phyloP scores from a whole-genome alignment of 2,329 filamentous ascomycete genomes.

The Claviceps digitariae region DNA sequence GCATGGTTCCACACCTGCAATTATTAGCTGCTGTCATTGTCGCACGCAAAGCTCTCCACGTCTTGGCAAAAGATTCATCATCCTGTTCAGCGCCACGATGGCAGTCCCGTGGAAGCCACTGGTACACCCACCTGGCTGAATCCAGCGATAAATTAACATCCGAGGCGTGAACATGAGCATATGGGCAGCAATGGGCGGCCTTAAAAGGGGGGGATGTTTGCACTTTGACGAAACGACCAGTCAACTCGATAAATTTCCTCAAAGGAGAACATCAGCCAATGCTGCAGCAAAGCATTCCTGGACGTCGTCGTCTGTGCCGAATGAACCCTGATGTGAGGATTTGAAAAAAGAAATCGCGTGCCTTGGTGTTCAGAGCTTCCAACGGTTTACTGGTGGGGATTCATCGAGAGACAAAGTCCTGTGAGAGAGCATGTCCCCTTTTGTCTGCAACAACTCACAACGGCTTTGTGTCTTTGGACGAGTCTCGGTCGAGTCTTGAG shows the following conservation, averaged over 20 bases:
- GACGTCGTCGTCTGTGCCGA: too few relatives aligned
- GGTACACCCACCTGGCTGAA: not conserved
- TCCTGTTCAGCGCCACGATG: too few relatives aligned
- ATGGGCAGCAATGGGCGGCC: not conserved
- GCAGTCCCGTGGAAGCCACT: too few relatives aligned
- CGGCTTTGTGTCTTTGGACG: too few relatives aligned
- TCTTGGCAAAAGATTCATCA: not conserved
- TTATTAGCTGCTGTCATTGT: not conserved
- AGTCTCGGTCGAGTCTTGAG: too few relatives aligned
- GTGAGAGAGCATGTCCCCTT: too few relatives aligned
- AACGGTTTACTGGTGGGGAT: not conserved
- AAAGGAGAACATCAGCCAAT: not conserved
- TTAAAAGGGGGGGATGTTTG: too few relatives aligned
- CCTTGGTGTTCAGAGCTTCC: not conserved
- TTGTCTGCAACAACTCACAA: too few relatives aligned
- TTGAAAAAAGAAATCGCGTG: too few relatives aligned
- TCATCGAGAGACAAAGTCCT: not conserved
- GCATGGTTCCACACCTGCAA: not conserved
- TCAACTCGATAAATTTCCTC: not conserved
- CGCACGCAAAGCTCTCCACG: not conserved
- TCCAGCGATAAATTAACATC: not conserved
- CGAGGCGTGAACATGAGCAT: not conserved
- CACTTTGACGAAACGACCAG: not conserved
- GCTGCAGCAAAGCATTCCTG: too few relatives aligned
- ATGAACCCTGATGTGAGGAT: too few relatives aligned